Base-by-base conservation (phyloP, 2,329 filamentous ascomycete species). In the Pestalotiopsis sp. region DNA sequence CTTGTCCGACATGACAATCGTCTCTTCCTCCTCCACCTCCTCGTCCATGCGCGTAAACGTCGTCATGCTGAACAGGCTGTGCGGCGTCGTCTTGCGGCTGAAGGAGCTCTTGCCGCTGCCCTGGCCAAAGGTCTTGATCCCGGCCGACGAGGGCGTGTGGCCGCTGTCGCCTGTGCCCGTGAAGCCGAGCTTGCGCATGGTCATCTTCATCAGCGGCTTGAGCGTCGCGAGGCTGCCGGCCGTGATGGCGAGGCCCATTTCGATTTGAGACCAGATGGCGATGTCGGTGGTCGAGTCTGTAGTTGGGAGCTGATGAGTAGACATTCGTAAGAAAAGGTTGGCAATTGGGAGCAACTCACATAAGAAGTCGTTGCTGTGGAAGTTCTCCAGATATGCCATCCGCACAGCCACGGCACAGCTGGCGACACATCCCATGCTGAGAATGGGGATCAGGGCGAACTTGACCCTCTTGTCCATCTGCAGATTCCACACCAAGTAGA, bases 391-490 rank as follows among this genome's bases (percentile, higher is more conserved):
- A 62, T 71, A 74, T 17, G 71, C 70, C 36, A 73, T 66, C 9
- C 73, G 73, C 23, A 74, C 71, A 2, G 69, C 69, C 25, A 74
- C 73, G 11, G 73, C 73, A 27, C 67, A 65, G 49, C 72, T 73
- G 13, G 73, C 73, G 76, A 79, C 70, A 69, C 85, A 84, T 20
- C 85, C 87, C 73, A 87, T 79, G 39, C 82, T 81, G 11, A 88
- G 72, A 66, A 87, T 83, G n/a, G 78, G 79, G 3, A 79, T 81
- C n/a, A 87, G 77, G 1, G 84, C 78, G 12, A 77, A 41, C 72
- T 87, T 88, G 0, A 81, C 83, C 64, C 77, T 79, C 3, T 67
- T 67, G 45, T 81, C 82, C 84, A 87, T 86, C 59, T 86, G 80
- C 27, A 87, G 72, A 49, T 81, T 78, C 78, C 80, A 81, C 2